Evolutionary conservation across 805 yeast genomes (phyloP).

Genomic region (Dipodascus albidus): DNA sequence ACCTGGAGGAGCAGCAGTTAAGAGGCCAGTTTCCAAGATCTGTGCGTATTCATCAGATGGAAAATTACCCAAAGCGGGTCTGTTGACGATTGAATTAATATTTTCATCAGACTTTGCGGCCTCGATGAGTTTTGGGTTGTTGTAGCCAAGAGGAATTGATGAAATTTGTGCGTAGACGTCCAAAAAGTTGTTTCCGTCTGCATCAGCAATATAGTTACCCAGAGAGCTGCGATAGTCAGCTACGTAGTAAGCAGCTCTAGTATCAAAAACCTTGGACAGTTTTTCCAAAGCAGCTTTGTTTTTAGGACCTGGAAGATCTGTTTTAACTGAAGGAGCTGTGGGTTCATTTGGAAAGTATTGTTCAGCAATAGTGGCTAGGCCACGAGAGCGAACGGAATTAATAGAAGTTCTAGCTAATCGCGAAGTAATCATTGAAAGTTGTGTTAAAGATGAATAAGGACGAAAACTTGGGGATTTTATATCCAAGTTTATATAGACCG

Average conservation of each 20-base stretch:
- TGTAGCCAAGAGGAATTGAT: conserved; percentile 76
- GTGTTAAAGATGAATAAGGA: neutral
- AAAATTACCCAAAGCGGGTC: conserved; percentile 79
- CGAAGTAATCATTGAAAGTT: conserved; percentile 3
- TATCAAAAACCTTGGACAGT: conserved; percentile 53
- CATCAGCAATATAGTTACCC: conserved; percentile 75
- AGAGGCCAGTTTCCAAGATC: conserved; percentile 42
- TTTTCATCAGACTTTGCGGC: conserved; percentile 60
- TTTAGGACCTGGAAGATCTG: conserved; percentile 72
- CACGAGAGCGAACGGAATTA: neutral
- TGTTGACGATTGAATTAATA: conserved; percentile 63
- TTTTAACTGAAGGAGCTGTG: conserved; percentile 45
- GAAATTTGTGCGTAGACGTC: conserved; percentile 80
- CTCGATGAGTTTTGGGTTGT: conserved; percentile 63
- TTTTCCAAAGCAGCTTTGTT: conserved; percentile 40
- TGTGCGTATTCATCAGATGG: conserved; percentile 52
- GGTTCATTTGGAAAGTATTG: conserved; percentile 70
- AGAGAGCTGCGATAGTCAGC: conserved; percentile 64
- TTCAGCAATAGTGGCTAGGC: conserved; percentile 15
- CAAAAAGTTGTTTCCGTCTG: conserved; percentile 62
- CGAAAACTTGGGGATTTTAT: no score
- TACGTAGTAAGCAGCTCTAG: conserved; percentile 61
- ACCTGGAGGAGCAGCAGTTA: conserved; percentile 70
- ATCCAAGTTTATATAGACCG: no score
- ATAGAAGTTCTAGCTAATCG: conserved; percentile 13